Evolutionary conservation across 345 rosid species (phyloP), one percentile per base, ranked within the genome.

Genomic region (Psidium friedrichsthalianum): DNA sequence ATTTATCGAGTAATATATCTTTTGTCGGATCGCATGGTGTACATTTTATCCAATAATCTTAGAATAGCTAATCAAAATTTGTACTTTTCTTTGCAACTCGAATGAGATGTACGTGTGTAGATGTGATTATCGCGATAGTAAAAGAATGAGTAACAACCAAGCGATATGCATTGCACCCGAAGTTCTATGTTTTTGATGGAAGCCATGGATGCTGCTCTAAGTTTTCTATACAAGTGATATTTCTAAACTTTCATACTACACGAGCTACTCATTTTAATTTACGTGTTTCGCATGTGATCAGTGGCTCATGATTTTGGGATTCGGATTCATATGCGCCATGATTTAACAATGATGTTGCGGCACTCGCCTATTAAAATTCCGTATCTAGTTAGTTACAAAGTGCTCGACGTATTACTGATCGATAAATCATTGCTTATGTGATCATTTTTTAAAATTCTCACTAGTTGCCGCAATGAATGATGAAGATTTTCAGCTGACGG

Each of bases 201-300:
- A 56, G 58, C 11, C 10, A 3, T 56, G n/a, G 25, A 56, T 22
- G 24, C 3, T 2, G 6, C 21, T 6, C 55, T 53, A 18, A 55
- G 8, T 18, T 20, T 20, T 55, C 8, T 18, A 20, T 20, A 20
- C 3, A 0, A 1, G 56, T 20, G 56, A 20, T 55, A 6, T 55
- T 55, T 55, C 20, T 18, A 55, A 7, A 20, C 7, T 55, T 55
- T 55, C 22, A 7, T 53, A 20, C 20, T 9, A 20, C 24, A 7
- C 24, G 6, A 55, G 21, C 3, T 55, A 20, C 56, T 55, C 9
- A 55, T 55, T 55, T 55, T 20, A 18, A 21, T 55, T 20, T 6
- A 54, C 7, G 8, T 2, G 24, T 2, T 52, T 52, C 18, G 7
- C 3, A 8, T 6, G 20, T 53, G 2, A 27, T 59, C 0, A 2